Percentiles rank a stretch among this genome's conserved stretches.
phyloP scores from a whole-genome alignment of 2,329 filamentous ascomycete species.

The Scleromitrula shiraiana region DNA sequence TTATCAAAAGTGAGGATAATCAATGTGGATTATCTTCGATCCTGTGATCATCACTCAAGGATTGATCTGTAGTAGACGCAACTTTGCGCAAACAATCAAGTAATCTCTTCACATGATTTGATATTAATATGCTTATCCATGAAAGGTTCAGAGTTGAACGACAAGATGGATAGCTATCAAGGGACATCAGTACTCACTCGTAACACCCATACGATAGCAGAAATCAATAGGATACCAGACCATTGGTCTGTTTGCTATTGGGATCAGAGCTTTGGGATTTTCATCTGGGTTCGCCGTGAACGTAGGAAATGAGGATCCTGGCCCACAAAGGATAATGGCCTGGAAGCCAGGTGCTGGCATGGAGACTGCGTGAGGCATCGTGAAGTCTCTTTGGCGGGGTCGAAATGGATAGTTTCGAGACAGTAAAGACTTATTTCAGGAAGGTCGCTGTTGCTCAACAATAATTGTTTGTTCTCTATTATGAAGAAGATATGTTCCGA shows the following conservation, averaged over 20 bases:
- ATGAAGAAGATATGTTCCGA: too few relatives aligned
- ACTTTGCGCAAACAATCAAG: too few relatives aligned
- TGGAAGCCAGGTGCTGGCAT: conserved; percentile 72
- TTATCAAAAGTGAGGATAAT: too few relatives aligned
- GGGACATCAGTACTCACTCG: conserved; percentile 42
- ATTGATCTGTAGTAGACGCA: too few relatives aligned
- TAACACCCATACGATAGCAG: conserved; percentile 73
- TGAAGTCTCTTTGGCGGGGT: neutral
- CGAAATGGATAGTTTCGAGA: neutral
- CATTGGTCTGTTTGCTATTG: conserved; percentile 80
- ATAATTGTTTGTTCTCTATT: too few relatives aligned
- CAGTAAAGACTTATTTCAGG: neutral
- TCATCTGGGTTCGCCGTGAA: conserved; percentile 76
- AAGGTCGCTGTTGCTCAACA: neutral
- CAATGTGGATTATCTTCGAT: too few relatives aligned
- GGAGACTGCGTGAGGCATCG: conserved; percentile 68
- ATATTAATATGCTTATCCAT: too few relatives aligned
- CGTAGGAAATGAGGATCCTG: conserved; percentile 72
- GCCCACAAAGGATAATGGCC: conserved; percentile 75
- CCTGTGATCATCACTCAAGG: neutral
- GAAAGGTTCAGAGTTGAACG: too few relatives aligned
- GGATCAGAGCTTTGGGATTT: conserved; percentile 73
- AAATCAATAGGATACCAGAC: conserved; percentile 85
- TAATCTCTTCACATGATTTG: too few relatives aligned
- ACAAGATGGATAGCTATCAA: neutral